Evolutionary conservation across 768 basidiomycete species (phyloP), one percentile per base, ranked within the genome.

Genomic region (Suillus placidus): DNA sequence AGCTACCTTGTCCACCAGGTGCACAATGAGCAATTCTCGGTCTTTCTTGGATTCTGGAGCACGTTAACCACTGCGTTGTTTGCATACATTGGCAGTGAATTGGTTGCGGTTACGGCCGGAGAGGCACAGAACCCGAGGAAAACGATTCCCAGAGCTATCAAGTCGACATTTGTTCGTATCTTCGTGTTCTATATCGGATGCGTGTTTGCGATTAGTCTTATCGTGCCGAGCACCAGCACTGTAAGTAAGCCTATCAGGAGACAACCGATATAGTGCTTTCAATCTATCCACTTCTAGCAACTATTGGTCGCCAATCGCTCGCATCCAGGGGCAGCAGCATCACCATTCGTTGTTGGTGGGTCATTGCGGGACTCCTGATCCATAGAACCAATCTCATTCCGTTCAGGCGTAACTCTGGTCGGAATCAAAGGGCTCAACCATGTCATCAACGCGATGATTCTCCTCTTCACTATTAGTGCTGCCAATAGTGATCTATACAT

Each of bases 11-110:
- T 79, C 55, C 70, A 67, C 47, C 78, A 84, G 69, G 85, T 86
- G 32, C 82, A 86, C 69, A 78, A 85, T 65, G 76, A 80, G 6
- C 76, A 78, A 58, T 71, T 86, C 20, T 78, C 85, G 2, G 84
- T 83, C 65, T 90, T 91, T 80, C 80, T 88, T 26, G 89, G 88
- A 13, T 89, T 93, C 73, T 92, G 89, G 86, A 81, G 85, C 18
- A 87, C 88, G 4, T 76, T 92, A 54, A 88, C 86, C 56, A 92
- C 88, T 67, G 90, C 88, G 32, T 80, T 90, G 4, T 92, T 93
- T 76, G 88, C 90, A 16, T 88, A 85, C 73, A 85, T 88, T 65
- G 89, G 90, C 37, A 94, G 91, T 23, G 91, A 94, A 75, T 80
- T 92, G 20, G 87, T 94, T 65, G 91, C 91, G 72, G 86, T 91